These are phyloP conservation scores for Clavispora phyllophila DNA, from an alignment of 805 yeast species.

Conservation along the genomic window DNA sequence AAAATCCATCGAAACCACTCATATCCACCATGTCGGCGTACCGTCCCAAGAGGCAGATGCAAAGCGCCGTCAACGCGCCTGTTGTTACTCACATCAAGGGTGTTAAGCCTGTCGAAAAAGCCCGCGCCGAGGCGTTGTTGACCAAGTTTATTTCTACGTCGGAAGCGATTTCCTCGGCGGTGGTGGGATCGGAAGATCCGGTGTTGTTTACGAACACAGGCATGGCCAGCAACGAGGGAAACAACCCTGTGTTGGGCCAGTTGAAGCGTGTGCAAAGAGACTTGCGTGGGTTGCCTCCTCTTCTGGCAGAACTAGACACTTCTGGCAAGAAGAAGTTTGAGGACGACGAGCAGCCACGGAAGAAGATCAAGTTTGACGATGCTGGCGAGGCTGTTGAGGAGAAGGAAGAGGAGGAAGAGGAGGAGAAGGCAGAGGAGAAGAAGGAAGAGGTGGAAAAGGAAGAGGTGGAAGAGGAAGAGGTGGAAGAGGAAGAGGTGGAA, in stretches of 20 bases:
- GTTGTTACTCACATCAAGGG: conserved; percentile 33
- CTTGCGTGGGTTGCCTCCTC: conserved; percentile 75
- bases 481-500: conserved; percentile 3
- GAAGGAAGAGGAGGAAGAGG: conserved; percentile 2
- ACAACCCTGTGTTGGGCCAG: conserved; percentile 50
- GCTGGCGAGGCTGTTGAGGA: conserved; percentile 10
- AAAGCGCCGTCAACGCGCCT: conserved; percentile 46
- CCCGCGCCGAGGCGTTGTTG: conserved; percentile 43
- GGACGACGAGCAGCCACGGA: conserved; percentile 10
- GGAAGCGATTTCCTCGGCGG: conserved; percentile 29
- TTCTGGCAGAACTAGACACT: conserved; percentile 19
- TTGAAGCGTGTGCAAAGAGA: conserved; percentile 71
- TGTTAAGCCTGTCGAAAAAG: conserved; percentile 26
- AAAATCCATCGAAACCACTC: conserved; percentile 1
- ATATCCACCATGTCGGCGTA: conserved; percentile 14
- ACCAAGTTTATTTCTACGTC: conserved; percentile 39
- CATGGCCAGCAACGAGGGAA: conserved; percentile 27
- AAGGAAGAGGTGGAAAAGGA: conserved; percentile 9
- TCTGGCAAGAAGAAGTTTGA: conserved; percentile 5
- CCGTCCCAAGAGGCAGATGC: conserved; percentile 38
- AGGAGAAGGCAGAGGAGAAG: conserved; percentile 6
- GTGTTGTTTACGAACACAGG: conserved; percentile 21
- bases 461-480: conserved; percentile 10
- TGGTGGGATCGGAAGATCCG: conserved; percentile 22
- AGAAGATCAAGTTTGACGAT: conserved; percentile 24